Percentiles rank a stretch among this genome's conserved stretches.
phyloP scores from a whole-genome alignment of 2,329 filamentous ascomycete genomes.

The Lachnellula cervina region DNA sequence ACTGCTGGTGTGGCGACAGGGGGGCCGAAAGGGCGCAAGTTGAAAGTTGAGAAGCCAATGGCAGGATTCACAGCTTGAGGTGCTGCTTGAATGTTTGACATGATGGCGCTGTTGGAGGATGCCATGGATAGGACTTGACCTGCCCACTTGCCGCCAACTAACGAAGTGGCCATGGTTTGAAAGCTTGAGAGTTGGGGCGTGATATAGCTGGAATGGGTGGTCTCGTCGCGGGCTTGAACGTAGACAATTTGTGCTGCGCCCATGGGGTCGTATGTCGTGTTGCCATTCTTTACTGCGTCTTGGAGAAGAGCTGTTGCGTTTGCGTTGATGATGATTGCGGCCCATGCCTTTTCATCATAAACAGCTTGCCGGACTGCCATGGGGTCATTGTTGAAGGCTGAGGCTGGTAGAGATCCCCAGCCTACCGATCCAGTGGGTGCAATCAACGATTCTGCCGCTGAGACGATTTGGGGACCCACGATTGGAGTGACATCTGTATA shows the following conservation, averaged over 20 bases:
- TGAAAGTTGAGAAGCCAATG: slow-evolving; percentile 50
- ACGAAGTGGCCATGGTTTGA: slow-evolving; percentile 3
- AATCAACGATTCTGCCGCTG: slow-evolving; percentile 41
- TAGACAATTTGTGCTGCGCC: slow-evolving; percentile 54
- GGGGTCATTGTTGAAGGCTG: slow-evolving; percentile 51
- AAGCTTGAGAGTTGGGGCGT: slow-evolving; percentile 33
- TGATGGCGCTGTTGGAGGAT: slow-evolving; percentile 29
- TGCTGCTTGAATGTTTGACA: slow-evolving; percentile 40
- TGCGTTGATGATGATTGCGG: slow-evolving; percentile 56
- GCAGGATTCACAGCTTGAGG: slow-evolving; percentile 52
- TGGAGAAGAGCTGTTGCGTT: slow-evolving; percentile 57
- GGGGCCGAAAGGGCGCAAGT: slow-evolving; percentile 56
- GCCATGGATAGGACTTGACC: slow-evolving; percentile 23
- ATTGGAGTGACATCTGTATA: slow-evolving; percentile 46
- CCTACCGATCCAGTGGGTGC: slow-evolving; percentile 35
- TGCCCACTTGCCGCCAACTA: slow-evolving; percentile 31
- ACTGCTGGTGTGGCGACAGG: slow-evolving; percentile 51
- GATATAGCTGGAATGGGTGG: slow-evolving; percentile 49
- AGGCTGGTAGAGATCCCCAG: slow-evolving; percentile 33
- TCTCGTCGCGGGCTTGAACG: slow-evolving; percentile 51
- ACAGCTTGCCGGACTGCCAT: slow-evolving; percentile 52
- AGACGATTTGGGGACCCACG: slow-evolving; percentile 50
- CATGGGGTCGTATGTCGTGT: slow-evolving; percentile 54
- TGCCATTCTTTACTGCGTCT: slow-evolving; percentile 48
- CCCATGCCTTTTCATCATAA: slow-evolving; percentile 55